A percentile compares a stretch with the other conserved stretches of the same genome.
These are phyloP conservation scores for Anastatica hierochuntica DNA, from an alignment of 345 rosid genomes.

Conservation along the genomic window DNA sequence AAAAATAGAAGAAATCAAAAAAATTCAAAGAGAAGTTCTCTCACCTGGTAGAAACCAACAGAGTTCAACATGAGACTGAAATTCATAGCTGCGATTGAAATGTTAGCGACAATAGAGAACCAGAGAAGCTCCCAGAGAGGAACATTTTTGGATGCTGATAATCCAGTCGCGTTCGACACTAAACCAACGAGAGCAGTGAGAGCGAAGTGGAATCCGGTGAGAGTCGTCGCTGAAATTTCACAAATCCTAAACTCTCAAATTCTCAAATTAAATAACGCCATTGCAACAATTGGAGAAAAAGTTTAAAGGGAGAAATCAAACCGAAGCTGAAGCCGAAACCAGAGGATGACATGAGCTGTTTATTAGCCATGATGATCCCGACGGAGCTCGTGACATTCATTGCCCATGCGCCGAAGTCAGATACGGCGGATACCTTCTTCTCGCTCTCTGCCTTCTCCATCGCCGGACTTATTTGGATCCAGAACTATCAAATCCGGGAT, in stretches of 20 bases:
- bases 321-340: conserved; percentile 85
- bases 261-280: too few relatives aligned
- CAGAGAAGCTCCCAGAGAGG: conserved; percentile 98
- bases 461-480: not conserved
- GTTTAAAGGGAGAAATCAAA: conserved; percentile 17
- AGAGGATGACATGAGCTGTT: conserved; percentile 79
- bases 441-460: conserved; percentile 26
- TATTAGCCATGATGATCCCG: conserved; percentile 92
- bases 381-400: conserved; percentile 93
- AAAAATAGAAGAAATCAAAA: not conserved
- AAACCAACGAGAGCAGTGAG: conserved; percentile 79
- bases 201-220: conserved; percentile 88
- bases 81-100: conserved; percentile 84
- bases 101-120: conserved; percentile 84
- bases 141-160: conserved; percentile 63
- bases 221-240: conserved; percentile 55
- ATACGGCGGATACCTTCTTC: conserved; percentile 47
- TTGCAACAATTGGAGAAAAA: too few relatives aligned
- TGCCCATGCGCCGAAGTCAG: conserved; percentile 88
- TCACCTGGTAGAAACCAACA: conserved; percentile 91
- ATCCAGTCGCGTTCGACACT: conserved; percentile 80
- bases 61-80: conserved; percentile 95
- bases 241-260: not conserved
- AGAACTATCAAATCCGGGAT: not conserved
- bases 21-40: not conserved